Base-by-base conservation (phyloP, 192 early-diverging fungal genomes). In the Backusella psychrophila region DNA sequence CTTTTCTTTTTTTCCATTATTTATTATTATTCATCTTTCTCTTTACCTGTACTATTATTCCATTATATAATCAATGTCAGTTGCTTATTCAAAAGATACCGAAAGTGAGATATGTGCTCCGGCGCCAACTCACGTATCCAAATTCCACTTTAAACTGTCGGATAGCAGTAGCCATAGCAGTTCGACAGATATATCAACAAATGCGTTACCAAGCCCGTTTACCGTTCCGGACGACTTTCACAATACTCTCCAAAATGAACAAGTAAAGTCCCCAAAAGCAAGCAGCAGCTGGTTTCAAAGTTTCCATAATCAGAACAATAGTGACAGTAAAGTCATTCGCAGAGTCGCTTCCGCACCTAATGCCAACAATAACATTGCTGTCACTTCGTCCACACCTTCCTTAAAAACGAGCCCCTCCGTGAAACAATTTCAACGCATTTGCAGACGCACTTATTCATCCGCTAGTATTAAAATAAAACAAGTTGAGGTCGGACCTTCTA, bases 401-500 rank as follows among this genome's bases (percentile, higher is more conserved):
- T 38, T 72, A 49, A 68, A 56, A 26, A 56, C 53, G 21, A 56
- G 53, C 21, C 42, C 35, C 15, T 15, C 46, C 31, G 44, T 76
- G 65, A 73, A 79, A 36, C 15, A 69, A 78, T 39, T 59, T 66
- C 46, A 72, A 14, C 59, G 46, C 15, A 41, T 75, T 4, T 91
- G 95, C 77, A 87, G 91, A 39, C 85, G 94, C 29, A 94, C 91
- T 26, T 94, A 94, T 80, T 96, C 96, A 49, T 87, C 90, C 69
- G 92, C 90, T 78, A 93, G 91, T 34, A 91, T 96, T 81, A 93
- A 91, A 80, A 87, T 96, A 56, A 89, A 92, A 70, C 88, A 92
- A 36, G 88, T 92, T 26, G 88, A 96, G 78, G 97, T 98, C 1
- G 88, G 90, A 19, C 97, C 98, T 3, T 92, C 85, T 68, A 92